Evolutionary conservation across 176 grass and related monocot species (phyloP), one percentile per base, ranked within the genome.

Genomic region (Aegilops sharonensis): DNA sequence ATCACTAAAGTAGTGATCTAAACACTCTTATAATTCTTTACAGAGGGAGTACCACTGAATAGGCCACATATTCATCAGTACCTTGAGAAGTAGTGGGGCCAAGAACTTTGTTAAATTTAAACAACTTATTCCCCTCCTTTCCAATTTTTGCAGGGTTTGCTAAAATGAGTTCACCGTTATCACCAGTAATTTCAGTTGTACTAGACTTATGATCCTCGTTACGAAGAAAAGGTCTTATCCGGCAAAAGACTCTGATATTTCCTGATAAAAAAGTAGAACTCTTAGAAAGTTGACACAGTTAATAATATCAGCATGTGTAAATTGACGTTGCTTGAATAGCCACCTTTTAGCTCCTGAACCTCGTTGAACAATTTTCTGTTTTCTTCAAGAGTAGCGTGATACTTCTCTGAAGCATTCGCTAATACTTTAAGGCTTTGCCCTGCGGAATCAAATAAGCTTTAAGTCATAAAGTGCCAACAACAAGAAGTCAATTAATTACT

Each of bases 281-380:
- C 23, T 37, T 13, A 87, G 68, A 74, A 74, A 80, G 17, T 29
- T 79, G 7, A 84, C 80, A 84, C 5, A 60, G 20, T 81, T 43
- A 84, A 61, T 37, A 23, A 68, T 2, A 45, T 68, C 6, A 27
- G 6, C 18, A 87, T 68, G 45, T n/a, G 84, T 43, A 36, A 37
- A 27, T 9, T 31, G 6, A 60, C 29, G 2, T 29, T 87, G 56
- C 56, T 81, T 67, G 12, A 15, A 75, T 32, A 78, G 34, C 54
- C 65, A 98, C 95, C 95, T 98, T 95, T 98, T 87, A 98, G 82
- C 89, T 98, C 95, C 75, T 90, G 95, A 85, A 98, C 86, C 82
- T 98, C 87, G 20, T 98, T 98, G 68, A 90, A 92, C 72, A 98
- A 66, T 81, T 81, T 89, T 72, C 85, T 84, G 21, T 98, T 98